These are phyloP conservation scores for Sugiyamaella xylanicola DNA, from an alignment of 1,139 yeast genomes.

Conservation along the genomic window DNA sequence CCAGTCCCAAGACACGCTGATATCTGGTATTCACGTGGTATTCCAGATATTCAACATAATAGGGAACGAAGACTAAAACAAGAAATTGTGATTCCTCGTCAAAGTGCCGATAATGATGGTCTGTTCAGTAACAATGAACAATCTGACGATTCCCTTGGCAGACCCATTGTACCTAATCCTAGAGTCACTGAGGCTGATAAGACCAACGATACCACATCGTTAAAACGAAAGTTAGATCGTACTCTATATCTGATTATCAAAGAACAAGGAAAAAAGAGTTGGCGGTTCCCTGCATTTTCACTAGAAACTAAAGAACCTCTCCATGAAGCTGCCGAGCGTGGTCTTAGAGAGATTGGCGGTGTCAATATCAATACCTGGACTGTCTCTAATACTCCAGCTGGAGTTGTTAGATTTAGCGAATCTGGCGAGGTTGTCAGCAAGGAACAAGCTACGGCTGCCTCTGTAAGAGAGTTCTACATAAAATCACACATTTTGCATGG, in stretches of 20 bases:
- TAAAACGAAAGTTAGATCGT: constrained; percentile 78
- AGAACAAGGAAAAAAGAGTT: constrained; percentile 45
- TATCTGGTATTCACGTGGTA: constrained; percentile 77
- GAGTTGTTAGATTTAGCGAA: constrained; percentile 48
- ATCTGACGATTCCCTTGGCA: constrained; percentile 50
- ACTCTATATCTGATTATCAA: constrained; percentile 75
- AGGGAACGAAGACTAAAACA: constrained; percentile 89
- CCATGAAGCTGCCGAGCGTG: constrained; percentile 74
- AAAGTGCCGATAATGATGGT: constrained; percentile 48
- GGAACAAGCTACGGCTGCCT: constrained; percentile 17
- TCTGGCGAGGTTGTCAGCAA: constrained; percentile 26
- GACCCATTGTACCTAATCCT: constrained; percentile 71
- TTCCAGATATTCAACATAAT: constrained; percentile 82
- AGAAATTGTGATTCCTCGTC: constrained; percentile 67
- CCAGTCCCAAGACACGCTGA: constrained; percentile 75
- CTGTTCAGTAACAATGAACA: constrained; percentile 46
- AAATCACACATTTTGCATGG: constrained; percentile 94
- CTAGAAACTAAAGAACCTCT: constrained; percentile 53
- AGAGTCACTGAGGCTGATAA: constrained; percentile 79
- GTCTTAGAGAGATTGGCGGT: constrained; percentile 74
- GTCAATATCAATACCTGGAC: constrained; percentile 79
- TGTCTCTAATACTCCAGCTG: constrained; percentile 87
- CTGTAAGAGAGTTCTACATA: constrained; percentile 63
- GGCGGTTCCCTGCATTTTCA: constrained; percentile 78
- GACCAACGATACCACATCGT: constrained; percentile 58